A percentile compares a stretch with the other conserved stretches of the same genome.
Evolutionary conservation across 228 moss, liverwort and hornwort genomes (phyloP).

Genomic region (Sphagnum fallax): DNA sequence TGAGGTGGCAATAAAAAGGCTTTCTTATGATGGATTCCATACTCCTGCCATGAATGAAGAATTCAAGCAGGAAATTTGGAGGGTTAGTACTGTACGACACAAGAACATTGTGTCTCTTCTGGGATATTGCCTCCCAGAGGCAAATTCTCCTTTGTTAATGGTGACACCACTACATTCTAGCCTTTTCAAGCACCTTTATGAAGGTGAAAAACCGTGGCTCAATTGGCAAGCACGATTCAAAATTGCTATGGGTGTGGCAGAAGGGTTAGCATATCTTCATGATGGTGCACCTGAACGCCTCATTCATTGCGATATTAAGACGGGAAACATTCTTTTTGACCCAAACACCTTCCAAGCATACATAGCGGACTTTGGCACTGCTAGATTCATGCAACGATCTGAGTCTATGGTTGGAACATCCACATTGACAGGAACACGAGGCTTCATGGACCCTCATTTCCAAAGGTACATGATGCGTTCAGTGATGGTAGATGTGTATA

Average conservation of each 20-base stretch:
- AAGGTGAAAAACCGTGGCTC: not conserved
- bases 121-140: not conserved
- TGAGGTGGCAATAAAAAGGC: conserved; percentile 13
- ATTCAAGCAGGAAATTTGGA: not conserved
- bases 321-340: not conserved
- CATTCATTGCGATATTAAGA: conserved; percentile 1
- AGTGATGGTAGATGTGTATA: conserved; percentile 1
- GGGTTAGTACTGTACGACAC: not conserved
- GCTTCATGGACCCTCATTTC: not conserved
- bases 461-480: not conserved
- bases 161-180: conserved; percentile 4
- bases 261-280: not conserved
- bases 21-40: not conserved
- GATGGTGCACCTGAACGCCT: not conserved
- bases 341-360: not conserved
- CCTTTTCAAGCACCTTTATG: not conserved
- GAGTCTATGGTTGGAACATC: not conserved
- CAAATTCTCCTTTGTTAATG: not conserved
- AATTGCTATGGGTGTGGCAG: conserved; percentile 1
- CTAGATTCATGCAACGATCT: not conserved
- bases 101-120: not conserved
- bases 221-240: not conserved
- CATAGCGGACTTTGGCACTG: not conserved
- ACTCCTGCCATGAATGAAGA: not conserved
- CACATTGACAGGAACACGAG: not conserved